These are phyloP conservation scores for Daldinia vernicosa DNA, from an alignment of 495 filamentous ascomycete species.

Conservation along the genomic window DNA sequence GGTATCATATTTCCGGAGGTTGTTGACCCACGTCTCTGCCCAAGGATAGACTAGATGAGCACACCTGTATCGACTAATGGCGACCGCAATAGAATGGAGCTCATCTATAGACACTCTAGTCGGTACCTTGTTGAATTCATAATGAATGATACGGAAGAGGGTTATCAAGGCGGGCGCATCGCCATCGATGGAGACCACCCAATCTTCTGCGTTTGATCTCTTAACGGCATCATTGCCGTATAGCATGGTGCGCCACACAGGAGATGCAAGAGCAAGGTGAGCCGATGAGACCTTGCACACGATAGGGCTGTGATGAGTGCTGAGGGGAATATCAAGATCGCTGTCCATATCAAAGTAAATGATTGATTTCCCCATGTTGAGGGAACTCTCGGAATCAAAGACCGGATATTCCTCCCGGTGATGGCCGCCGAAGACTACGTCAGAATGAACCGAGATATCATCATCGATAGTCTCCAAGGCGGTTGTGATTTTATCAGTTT, in stretches of 20 bases:
- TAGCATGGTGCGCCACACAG: neutral
- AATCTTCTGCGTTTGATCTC: neutral
- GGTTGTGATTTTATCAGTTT: neutral
- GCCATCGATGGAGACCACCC: neutral
- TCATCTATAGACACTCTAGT: neutral
- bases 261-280: neutral
- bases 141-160: neutral
- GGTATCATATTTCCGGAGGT: neutral
- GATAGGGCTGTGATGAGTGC: neutral
- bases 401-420: neutral
- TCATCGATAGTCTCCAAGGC: neutral
- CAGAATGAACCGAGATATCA: neutral
- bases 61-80: neutral
- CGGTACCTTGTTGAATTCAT: neutral
- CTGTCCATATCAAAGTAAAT: neutral
- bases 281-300: neutral
- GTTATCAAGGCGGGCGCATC: neutral
- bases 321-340: neutral
- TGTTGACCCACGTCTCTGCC: neutral
- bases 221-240: neutral
- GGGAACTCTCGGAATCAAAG: neutral
- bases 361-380: neutral
- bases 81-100: neutral
- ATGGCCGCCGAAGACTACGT: neutral
- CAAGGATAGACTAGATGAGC: neutral